Base-by-base conservation (phyloP, 306 rosid genomes). In the Glycine tomentella region DNA sequence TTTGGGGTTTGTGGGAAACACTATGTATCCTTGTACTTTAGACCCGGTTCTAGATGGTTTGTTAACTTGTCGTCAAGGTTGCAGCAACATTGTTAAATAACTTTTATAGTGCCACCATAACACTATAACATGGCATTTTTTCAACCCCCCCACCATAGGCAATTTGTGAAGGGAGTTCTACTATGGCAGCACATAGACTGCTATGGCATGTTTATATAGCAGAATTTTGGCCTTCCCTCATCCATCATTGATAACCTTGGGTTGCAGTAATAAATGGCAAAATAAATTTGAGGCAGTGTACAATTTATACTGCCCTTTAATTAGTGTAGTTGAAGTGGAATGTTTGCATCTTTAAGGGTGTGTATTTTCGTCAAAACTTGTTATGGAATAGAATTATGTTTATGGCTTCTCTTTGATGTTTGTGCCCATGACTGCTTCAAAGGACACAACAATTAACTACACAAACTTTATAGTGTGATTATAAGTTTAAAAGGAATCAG, bases 361-460 rank as follows among this genome's bases (percentile, higher is more conserved):
- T n/a, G 2, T n/a, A 34, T n/a, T 52, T 52, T 17, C 58, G 1
- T 20, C 20, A 14, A 52, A 52, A 52, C 17, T 14, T 52, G 58
- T 52, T 52, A 14, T 52, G 58, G 58, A 62, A 61, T 34, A 12
- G 53, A 58, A 53, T 38, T 61, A 17, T 50, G 66, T 50, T 61
- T 36, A 50, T 38, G 73, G 55, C 6, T 80, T 80, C 76, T 59
- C n/a, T 45, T 70, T 46, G n/a, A 65, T 25, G 45, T 12, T 38
- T 70, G 63, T 5, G 45, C 34, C 7, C 64, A 16, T 48, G 78
- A 67, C 65, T 59, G 45, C 72, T 80, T 61, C 46, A 50, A 49
- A 75, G 69, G 74, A 72, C 64, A 52, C 46, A 13, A 71, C 36
- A 16, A 56, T 7, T 59, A 81, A 69, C 78, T 14, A 72, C 61